phyloP scores from a whole-genome alignment of 169 alveolate genomes.

The Plasmodium cynomolgi region DNA sequence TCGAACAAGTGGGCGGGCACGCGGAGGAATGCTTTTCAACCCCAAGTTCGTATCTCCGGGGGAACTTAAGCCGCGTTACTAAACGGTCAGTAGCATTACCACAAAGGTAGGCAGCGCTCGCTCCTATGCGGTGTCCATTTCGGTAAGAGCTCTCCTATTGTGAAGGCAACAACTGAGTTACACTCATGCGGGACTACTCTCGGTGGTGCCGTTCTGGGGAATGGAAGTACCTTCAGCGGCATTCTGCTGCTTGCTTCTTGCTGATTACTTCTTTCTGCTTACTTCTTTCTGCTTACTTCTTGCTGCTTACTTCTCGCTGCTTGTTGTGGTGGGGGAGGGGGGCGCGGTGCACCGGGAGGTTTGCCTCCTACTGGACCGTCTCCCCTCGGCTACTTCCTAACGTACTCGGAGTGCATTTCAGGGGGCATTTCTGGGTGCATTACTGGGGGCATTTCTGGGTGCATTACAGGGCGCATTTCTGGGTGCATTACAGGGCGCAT shows the following conservation, averaged over 20 bases:
- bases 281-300: too few species aligned
- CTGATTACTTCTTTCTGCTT: too few species aligned
- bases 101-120: neutral
- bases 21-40: neutral
- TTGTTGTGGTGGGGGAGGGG: too few species aligned
- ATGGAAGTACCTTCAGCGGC: too few species aligned
- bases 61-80: neutral
- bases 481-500: neutral
- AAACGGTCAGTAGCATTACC: neutral
- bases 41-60: neutral
- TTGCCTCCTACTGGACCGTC: too few species aligned
- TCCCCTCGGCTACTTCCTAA: neutral
- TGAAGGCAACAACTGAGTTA: neutral
- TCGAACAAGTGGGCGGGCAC: neutral
- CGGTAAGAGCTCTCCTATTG: neutral
- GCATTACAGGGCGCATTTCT: neutral
- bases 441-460: too few species aligned
- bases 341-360: too few species aligned
- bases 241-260: too few species aligned
- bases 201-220: neutral
- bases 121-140: neutral
- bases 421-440: neutral
- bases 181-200: neutral
- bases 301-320: too few species aligned
- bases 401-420: neutral